Percentiles rank a stretch among this genome's conserved stretches.
Evolutionary conservation across 2,329 filamentous ascomycete species (phyloP).

Genomic region (Pestalotiopsis sp.): DNA sequence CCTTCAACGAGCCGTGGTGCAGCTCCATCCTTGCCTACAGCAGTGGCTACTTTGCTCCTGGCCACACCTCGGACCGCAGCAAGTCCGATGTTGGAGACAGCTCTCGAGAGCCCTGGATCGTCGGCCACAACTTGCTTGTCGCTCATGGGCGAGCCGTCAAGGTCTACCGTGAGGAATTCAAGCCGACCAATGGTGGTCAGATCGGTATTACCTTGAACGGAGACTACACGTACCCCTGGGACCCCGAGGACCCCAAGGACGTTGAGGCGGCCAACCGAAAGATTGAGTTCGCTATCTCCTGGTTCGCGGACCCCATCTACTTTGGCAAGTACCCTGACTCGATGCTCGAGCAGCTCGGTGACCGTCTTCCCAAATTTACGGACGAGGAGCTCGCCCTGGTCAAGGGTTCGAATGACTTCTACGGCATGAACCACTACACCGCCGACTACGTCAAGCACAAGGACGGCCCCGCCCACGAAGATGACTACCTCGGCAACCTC

Average conservation of each 20-base stretch:
- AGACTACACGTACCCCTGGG: constrained; percentile 83
- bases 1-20: constrained; percentile 90
- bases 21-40: constrained; percentile 80
- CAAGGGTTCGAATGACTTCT: constrained; percentile 88
- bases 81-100: constrained; percentile 75
- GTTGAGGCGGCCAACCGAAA: constrained; percentile 78
- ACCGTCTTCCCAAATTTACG: constrained; percentile 76
- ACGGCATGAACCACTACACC: constrained; percentile 94
- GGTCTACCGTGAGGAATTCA: constrained; percentile 82
- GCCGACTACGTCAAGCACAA: constrained; percentile 84
- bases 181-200: constrained; percentile 70
- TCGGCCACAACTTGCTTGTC: constrained; percentile 78
- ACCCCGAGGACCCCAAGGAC: constrained; percentile 74
- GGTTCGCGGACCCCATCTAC: constrained; percentile 90
- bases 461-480: constrained; percentile 57
- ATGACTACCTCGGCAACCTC: constrained; percentile 77
- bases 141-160: constrained; percentile 83
- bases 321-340: constrained; percentile 81
- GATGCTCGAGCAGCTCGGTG: constrained; percentile 80
- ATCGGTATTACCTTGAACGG: constrained; percentile 91
- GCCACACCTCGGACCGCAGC: constrained; percentile 75
- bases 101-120: constrained; percentile 78
- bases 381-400: constrained; percentile 74
- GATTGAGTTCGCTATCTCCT: constrained; percentile 84
- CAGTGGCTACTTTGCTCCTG: constrained; percentile 78